Conservation (phyloP, 805 yeast genomes). For the Schwanniomyces sp. region DNA sequence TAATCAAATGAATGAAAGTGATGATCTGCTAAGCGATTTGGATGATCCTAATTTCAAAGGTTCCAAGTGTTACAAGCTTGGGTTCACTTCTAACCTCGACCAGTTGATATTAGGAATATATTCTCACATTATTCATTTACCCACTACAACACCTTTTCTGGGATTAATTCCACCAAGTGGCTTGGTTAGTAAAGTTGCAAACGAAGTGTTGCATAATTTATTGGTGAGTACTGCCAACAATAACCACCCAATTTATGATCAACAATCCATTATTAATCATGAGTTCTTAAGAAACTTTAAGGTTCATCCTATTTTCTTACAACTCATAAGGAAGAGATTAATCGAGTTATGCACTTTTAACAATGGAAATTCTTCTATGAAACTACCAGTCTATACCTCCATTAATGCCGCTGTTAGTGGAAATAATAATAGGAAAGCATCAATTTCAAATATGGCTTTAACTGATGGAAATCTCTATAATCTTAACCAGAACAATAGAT, state of each 20-base stretch:
- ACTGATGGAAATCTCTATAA: conserved; percentile 38
- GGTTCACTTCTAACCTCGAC: conserved; percentile 37
- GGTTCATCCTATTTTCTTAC: conserved; percentile 40
- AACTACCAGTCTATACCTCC: conserved; percentile 26
- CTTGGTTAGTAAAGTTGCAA: conserved; percentile 42
- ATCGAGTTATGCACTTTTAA: conserved; percentile 37
- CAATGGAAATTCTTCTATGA: conserved; percentile 5
- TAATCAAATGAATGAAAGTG: conserved; percentile 38
- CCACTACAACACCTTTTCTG: conserved; percentile 46
- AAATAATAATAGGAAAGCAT: conserved; percentile 27
- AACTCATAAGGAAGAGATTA: conserved; percentile 40
- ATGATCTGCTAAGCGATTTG: conserved; percentile 41
- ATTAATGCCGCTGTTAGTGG: conserved; percentile 15
- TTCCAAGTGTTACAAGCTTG: conserved; percentile 30
- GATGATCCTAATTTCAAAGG: conserved; percentile 28
- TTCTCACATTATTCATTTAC: conserved; percentile 34
- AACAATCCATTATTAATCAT: conserved; percentile 28
- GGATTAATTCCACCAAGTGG: conserved; percentile 46
- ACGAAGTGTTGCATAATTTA: conserved; percentile 35
- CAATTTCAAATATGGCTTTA: conserved; percentile 40
- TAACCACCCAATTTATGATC: conserved; percentile 28
- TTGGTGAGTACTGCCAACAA: conserved; percentile 14
- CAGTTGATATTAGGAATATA: conserved; percentile 35
- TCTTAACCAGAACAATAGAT: conserved; percentile 26
- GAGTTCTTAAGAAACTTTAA: conserved; percentile 31